Conservation (phyloP, 2,329 filamentous ascomycete genomes). For the Calonectria multiphialidica region DNA sequence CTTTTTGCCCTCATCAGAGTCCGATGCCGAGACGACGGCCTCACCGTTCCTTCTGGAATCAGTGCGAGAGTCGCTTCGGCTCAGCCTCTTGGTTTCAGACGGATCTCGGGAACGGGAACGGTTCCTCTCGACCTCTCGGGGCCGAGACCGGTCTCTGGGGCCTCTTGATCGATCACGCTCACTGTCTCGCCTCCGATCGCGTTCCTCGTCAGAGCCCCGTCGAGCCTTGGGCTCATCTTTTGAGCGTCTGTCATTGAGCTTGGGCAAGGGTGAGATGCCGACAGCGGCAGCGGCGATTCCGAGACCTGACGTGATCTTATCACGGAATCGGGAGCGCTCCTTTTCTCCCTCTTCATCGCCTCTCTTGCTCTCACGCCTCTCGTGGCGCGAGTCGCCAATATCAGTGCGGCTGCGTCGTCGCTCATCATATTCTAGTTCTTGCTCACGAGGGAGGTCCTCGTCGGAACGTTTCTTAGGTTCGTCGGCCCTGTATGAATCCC, state of each 20-base stretch:
- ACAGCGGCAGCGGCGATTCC: constrained; percentile 63
- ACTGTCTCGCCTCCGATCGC: constrained; percentile 37
- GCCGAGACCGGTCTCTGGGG: constrained; percentile 30
- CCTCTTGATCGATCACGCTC: constrained; percentile 33
- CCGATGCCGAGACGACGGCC: constrained; percentile 49
- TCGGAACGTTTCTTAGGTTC: constrained; percentile 47
- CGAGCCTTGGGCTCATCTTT: constrained; percentile 46
- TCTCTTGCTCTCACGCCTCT: constrained; percentile 46
- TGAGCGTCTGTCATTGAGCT: constrained; percentile 54
- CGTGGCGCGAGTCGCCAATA: constrained; percentile 43
- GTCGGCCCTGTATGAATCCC: constrained; percentile 48
- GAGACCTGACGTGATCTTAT: constrained; percentile 62
- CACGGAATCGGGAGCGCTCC: constrained; percentile 57
- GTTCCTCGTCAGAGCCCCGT: constrained; percentile 49
- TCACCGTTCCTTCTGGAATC: constrained; percentile 54
- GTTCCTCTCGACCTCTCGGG: constrained; percentile 36
- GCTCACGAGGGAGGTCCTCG: constrained; percentile 44
- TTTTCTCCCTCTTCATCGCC: constrained; percentile 52
- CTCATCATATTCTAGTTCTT: constrained; percentile 46
- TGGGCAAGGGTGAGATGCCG: constrained; percentile 53
- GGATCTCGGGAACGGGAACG: constrained; percentile 22
- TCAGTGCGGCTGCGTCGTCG: constrained; percentile 43
- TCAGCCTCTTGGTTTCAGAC: constrained; percentile 43
- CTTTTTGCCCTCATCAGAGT: constrained; percentile 57
- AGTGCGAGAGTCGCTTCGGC: constrained; percentile 51